Percentiles rank a stretch among this genome's conserved stretches.
Evolutionary conservation across 2,329 filamentous ascomycete species (phyloP).

Genomic region (Scedosporium aurantiacum): DNA sequence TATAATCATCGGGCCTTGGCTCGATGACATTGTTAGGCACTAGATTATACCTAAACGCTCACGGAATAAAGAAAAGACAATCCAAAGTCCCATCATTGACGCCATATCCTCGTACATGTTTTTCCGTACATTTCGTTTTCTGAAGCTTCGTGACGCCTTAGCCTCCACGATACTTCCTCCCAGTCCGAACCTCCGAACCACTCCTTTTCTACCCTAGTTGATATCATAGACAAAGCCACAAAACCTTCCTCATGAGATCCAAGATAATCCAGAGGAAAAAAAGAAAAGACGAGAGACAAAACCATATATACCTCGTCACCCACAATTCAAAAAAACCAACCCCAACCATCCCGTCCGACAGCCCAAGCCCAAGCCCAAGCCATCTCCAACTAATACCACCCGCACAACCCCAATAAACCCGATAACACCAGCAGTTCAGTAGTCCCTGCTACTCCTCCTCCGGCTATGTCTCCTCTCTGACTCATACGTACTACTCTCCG

Average conservation of each 20-base stretch:
- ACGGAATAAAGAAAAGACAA: too few species aligned
- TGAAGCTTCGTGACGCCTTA: not conserved
- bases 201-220: not conserved
- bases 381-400: not conserved
- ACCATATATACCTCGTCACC: not conserved
- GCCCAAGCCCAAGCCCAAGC: not conserved
- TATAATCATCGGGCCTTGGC: too few species aligned
- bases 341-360: not conserved
- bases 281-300: not conserved
- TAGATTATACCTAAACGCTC: too few species aligned
- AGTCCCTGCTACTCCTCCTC: not conserved
- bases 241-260: too few species aligned
- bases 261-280: not conserved
- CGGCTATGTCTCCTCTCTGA: not conserved
- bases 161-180: not conserved
- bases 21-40: too few species aligned
- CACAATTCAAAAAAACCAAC: not conserved
- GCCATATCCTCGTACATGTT: too few species aligned
- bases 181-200: not conserved
- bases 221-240: not conserved
- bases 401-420: not conserved
- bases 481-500: conserved; percentile 11
- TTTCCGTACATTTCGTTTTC: too few species aligned
- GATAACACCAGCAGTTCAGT: not conserved
- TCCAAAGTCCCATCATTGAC: too few species aligned